Conservation (phyloP, 2,329 filamentous ascomycete species). For the Neonectria neomacrospora region DNA sequence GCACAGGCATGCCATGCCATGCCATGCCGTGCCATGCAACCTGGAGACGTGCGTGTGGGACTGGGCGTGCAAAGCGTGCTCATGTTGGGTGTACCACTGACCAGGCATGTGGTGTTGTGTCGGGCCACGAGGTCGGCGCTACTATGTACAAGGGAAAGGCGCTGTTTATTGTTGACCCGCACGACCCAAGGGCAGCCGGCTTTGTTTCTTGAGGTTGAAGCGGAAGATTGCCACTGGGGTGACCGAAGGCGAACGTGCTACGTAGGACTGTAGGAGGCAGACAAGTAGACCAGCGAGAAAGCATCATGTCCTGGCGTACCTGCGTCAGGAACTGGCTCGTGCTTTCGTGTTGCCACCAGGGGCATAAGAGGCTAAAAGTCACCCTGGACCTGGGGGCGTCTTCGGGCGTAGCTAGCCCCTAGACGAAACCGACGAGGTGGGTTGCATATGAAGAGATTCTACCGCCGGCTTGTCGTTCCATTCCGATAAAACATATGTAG, state of each 20-base stretch:
- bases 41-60: slow-evolving; percentile 1
- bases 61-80: not conserved
- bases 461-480: slow-evolving; percentile 14
- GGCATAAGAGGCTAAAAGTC: slow-evolving; percentile 28
- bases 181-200: slow-evolving; percentile 4
- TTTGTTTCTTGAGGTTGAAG: slow-evolving; percentile 1
- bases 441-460: slow-evolving; percentile 15
- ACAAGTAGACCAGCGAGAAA: not conserved
- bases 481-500: slow-evolving; percentile 1
- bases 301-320: slow-evolving; percentile 33
- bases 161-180: slow-evolving; percentile 1
- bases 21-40: slow-evolving; percentile 22
- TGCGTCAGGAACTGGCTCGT: slow-evolving; percentile 43
- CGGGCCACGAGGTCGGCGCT: slow-evolving; percentile 4
- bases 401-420: slow-evolving; percentile 33
- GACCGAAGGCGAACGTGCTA: slow-evolving; percentile 3
- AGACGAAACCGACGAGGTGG: slow-evolving; percentile 24
- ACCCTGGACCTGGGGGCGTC: slow-evolving; percentile 15
- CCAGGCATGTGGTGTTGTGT: slow-evolving; percentile 1
- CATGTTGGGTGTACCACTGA: slow-evolving; percentile 1
- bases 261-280: too few species aligned
- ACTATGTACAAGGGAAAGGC: not conserved
- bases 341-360: slow-evolving; percentile 43
- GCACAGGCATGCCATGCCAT: slow-evolving; percentile 23
- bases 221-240: slow-evolving; percentile 14